These are phyloP conservation scores for Trichoderma polysporum DNA, from an alignment of 2,329 filamentous ascomycete genomes.

Conservation along the genomic window DNA sequence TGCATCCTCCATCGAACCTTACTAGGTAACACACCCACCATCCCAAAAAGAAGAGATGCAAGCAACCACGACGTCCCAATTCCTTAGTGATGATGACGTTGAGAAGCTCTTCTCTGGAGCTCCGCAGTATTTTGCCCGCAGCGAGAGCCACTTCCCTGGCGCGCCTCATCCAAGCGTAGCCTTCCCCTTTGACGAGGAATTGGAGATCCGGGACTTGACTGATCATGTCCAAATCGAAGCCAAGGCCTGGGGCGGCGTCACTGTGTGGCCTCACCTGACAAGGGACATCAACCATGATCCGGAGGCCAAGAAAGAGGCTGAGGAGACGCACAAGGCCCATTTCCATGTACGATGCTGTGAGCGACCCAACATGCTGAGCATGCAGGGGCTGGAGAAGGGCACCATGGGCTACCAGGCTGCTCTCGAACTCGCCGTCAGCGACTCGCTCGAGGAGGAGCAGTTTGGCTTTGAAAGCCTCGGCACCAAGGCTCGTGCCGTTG, in stretches of 20 bases:
- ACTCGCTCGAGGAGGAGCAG: slow-evolving; percentile 63
- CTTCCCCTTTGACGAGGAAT: slow-evolving; percentile 65
- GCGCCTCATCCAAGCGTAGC: slow-evolving; percentile 63
- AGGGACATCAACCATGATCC: slow-evolving; percentile 48
- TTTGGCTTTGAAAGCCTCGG: slow-evolving; percentile 58
- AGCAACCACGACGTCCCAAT: slow-evolving; percentile 49
- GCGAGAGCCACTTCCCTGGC: slow-evolving; percentile 58
- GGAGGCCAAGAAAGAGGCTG: slow-evolving; percentile 42
- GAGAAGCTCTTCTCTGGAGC: slow-evolving; percentile 74
- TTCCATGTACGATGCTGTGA: slow-evolving; percentile 61
- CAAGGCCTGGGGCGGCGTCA: slow-evolving; percentile 61
- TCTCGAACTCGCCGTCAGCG: slow-evolving; percentile 63
- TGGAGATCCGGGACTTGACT: slow-evolving; percentile 61
- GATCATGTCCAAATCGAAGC: slow-evolving; percentile 65
- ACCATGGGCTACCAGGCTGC: slow-evolving; percentile 69
- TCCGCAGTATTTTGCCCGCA: slow-evolving; percentile 66
- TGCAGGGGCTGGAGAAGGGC: slow-evolving; percentile 69
- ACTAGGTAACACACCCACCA: slow-evolving; percentile 10
- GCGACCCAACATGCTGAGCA: slow-evolving; percentile 69
- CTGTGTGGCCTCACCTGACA: slow-evolving; percentile 63
- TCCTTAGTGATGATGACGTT: slow-evolving; percentile 58
- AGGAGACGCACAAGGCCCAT: slow-evolving; percentile 51
- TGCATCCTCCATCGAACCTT: slow-evolving; percentile 6
- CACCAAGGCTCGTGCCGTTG: slow-evolving; percentile 53
- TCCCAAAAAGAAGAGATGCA: slow-evolving; percentile 5